Conservation (phyloP, 352 stramenopile genomes). For the Globisporangium polare region DNA sequence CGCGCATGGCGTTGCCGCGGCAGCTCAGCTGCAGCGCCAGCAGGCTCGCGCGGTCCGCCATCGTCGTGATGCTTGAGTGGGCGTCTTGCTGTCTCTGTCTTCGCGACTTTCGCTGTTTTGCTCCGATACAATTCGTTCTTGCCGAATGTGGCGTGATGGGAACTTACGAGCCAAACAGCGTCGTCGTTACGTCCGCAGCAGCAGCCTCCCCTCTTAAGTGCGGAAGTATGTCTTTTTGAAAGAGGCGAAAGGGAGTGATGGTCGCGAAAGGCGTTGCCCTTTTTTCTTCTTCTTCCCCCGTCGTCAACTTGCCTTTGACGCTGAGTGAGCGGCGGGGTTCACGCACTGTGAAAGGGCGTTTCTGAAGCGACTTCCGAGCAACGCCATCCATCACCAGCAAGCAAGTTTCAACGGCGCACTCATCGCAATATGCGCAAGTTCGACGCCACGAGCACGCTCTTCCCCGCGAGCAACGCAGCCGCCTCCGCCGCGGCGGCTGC, state of each 20-base stretch:
- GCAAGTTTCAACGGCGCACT: background rate
- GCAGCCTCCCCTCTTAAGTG: too few species aligned
- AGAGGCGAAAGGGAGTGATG: background rate
- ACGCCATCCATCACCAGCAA: background rate
- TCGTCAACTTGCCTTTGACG: background rate
- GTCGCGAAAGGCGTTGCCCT: background rate
- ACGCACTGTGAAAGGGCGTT: background rate
- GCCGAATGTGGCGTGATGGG: background rate
- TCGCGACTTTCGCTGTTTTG: too few species aligned
- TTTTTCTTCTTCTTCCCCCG: too few species aligned
- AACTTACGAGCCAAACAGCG: background rate
- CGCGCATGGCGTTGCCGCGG: constrained; percentile 49
- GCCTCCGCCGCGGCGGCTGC: background rate
- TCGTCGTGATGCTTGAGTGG: constrained; percentile 1
- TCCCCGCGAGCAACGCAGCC: background rate
- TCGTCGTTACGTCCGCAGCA: too few species aligned
- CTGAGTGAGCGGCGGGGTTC: background rate
- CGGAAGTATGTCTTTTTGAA: too few species aligned
- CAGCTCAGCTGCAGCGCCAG: constrained; percentile 68
- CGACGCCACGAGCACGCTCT: constrained; percentile 7
- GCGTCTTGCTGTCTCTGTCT: too few species aligned
- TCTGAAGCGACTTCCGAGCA: background rate
- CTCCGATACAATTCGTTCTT: background rate
- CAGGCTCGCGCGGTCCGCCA: constrained; percentile 32
- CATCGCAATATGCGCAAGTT: constrained; percentile 7